Evolutionary conservation across 208 protist genomes (phyloP).

Genomic region (Porcisia hertigi): DNA sequence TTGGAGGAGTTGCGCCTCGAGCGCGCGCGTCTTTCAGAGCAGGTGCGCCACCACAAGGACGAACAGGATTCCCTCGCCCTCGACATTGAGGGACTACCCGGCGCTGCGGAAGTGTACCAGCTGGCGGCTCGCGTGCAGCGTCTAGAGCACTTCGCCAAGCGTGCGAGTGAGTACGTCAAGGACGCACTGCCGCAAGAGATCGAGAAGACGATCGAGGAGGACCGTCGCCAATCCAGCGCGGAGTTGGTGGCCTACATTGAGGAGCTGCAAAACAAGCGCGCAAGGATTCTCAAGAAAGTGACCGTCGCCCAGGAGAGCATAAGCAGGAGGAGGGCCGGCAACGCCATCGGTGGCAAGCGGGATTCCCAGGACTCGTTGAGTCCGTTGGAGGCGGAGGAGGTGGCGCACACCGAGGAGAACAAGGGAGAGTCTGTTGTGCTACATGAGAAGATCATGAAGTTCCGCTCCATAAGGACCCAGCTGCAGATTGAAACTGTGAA

Average conservation of each 20-base stretch:
- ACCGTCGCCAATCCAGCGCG: conserved; percentile 57
- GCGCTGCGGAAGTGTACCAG: conserved; percentile 47
- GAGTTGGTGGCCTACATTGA: conserved; percentile 73
- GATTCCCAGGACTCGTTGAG: conserved; percentile 38
- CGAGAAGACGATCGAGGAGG: conserved; percentile 48
- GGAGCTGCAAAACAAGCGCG: conserved; percentile 60
- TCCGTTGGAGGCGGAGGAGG: conserved; percentile 40
- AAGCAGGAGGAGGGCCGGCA: conserved; percentile 22
- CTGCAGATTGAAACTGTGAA: conserved; percentile 53
- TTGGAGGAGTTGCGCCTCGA: conserved; percentile 58
- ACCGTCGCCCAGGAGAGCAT: conserved; percentile 42
- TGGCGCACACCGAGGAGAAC: conserved; percentile 48
- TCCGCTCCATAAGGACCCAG: conserved; percentile 65
- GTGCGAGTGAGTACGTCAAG: conserved; percentile 40
- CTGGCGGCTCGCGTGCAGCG: conserved; percentile 73
- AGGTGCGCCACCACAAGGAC: conserved; percentile 79
- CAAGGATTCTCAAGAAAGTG: conserved; percentile 48
- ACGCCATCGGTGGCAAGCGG: conserved; percentile 3
- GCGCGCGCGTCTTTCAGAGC: conserved; percentile 51
- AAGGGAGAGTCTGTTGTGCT: conserved; percentile 31
- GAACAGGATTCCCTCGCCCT: conserved; percentile 70
- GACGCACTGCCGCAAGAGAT: conserved; percentile 58
- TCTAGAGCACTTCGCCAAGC: conserved; percentile 60
- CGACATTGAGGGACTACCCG: conserved; percentile 61
- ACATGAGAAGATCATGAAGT: conserved; percentile 59